A percentile compares a stretch with the other conserved stretches of the same genome.
Evolutionary conservation across 148 eudicot species (phyloP).

Genomic region (Polygonum aviculare): DNA sequence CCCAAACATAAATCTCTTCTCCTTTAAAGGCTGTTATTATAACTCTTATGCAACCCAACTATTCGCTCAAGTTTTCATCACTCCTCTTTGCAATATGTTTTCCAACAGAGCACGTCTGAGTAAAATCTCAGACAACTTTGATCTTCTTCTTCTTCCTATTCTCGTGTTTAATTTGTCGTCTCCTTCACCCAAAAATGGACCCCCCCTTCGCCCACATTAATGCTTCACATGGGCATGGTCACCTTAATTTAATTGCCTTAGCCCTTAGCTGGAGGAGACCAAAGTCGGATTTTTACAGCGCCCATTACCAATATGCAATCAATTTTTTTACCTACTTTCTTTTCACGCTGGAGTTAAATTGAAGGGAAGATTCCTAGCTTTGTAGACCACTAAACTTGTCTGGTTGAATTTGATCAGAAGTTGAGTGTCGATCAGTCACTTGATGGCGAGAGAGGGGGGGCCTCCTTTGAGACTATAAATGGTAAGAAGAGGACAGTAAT

Average conservation of each 20-base stretch:
- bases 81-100: background rate
- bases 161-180: too few relatives aligned
- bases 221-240: conserved; percentile 6
- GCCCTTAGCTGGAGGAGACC: background rate
- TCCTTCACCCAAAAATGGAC: background rate
- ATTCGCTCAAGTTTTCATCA: background rate
- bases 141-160: background rate
- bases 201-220: background rate
- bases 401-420: background rate
- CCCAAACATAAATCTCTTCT: conserved; percentile 2
- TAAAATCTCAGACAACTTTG: background rate
- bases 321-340: too few relatives aligned
- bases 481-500: background rate
- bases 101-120: background rate
- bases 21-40: conserved; percentile 3
- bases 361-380: background rate
- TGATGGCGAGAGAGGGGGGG: background rate
- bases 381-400: background rate
- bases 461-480: background rate
- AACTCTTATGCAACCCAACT: background rate
- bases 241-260: background rate
- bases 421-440: background rate
- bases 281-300: too few relatives aligned
- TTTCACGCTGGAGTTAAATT: too few relatives aligned
- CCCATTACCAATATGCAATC: too few relatives aligned